Evolutionary conservation across 495 filamentous ascomycete species (phyloP).

Genomic region (Penicillium malachiteum): DNA sequence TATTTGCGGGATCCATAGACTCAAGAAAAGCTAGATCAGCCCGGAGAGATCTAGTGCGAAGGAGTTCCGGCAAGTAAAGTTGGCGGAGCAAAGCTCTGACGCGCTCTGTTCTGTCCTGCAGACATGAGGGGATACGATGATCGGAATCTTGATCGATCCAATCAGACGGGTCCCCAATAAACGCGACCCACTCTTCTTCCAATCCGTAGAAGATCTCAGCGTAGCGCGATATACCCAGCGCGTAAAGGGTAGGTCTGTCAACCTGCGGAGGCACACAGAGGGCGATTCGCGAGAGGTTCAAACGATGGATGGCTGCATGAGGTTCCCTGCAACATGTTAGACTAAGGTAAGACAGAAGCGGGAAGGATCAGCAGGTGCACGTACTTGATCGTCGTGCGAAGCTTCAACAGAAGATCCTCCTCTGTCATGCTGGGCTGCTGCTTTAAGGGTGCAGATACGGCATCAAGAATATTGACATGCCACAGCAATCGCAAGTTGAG

Average conservation of each 20-base stretch:
- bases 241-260: slow-evolving; percentile 3
- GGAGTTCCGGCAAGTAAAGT: slow-evolving; percentile 15
- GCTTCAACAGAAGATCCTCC: slow-evolving; percentile 9
- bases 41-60: slow-evolving; percentile 7
- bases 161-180: slow-evolving; percentile 16
- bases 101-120: slow-evolving; percentile 1
- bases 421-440: slow-evolving; percentile 4
- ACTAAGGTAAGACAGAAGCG: neutral
- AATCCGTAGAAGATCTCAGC: slow-evolving; percentile 15
- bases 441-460: neutral
- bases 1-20: neutral
- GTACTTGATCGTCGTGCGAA: slow-evolving; percentile 10
- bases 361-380: neutral
- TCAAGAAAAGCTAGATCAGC: slow-evolving; percentile 13
- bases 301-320: slow-evolving; percentile 15
- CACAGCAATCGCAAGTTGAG: neutral
- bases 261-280: slow-evolving; percentile 13
- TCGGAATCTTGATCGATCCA: slow-evolving; percentile 11
- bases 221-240: slow-evolving; percentile 12
- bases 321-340: slow-evolving; percentile 6
- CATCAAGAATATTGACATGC: neutral
- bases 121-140: neutral
- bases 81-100: slow-evolving; percentile 9
- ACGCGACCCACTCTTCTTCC: slow-evolving; percentile 12
- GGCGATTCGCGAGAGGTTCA: slow-evolving; percentile 13